Base-by-base conservation (phyloP, 1,139 yeast genomes). In the Debaryomyces udenii region DNA sequence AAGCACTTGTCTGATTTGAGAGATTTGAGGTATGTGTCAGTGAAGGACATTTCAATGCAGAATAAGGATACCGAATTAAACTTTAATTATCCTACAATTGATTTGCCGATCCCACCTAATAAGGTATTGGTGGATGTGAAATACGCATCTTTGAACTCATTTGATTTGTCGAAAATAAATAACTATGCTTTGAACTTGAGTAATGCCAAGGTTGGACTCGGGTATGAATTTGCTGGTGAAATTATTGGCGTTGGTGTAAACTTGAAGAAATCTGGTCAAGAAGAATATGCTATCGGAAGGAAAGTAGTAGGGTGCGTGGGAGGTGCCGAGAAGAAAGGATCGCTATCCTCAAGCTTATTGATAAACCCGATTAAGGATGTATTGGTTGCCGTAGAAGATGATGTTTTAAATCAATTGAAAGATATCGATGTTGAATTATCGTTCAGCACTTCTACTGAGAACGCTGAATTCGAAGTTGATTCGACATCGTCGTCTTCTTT, bases 51-150 rank as follows among this genome's bases (percentile, higher is more conserved):
- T 14, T 68, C 76, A 1, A 64, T 68, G 5, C 68, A 66, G 44
- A 70, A 71, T 48, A 70, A 68, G 47, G 66, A 68, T 39, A 71
- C 76, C 0, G 74, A 67, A 41, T 46, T 72, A 38, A 72, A 70
- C 49, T 72, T 71, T 56, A 62, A 70, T 46, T 72, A 70, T 48
- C 74, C 73, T 10, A 57, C 59, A 16, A 61, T 71, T 27, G 60
- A 63, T 34, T 51, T 70, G 28, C 74, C 75, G 0, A 60, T 73
- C 33, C 58, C 63, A 2, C 42, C 61, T 4, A 56, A 59, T 44
- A 56, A 59, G 35, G 51, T 73, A 7, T 53, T 73, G 45, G 74
- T 73, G 10, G 66, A 70, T 39, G 61, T 70, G 18, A 61, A 64
- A 40, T 72, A 64, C 45, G 66, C 66, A 1, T 57, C 66, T n/a